Base-by-base conservation (phyloP, 768 basidiomycete genomes). In the Agaricus subrufescens region DNA sequence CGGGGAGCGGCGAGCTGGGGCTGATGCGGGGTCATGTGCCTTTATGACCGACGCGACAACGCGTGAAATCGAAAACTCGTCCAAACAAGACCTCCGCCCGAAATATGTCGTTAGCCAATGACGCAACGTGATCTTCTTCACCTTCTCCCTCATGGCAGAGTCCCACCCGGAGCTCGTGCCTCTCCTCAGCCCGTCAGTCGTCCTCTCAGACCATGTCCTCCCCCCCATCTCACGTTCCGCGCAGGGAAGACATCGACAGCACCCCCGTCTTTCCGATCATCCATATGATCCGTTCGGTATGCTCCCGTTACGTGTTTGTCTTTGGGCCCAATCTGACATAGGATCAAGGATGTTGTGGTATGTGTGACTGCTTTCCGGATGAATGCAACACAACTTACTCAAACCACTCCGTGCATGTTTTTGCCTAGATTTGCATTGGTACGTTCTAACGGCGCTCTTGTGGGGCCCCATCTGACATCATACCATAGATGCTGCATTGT, bases 211-310 rank as follows among this genome's bases (percentile, higher is more conserved):
- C 30, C 30, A 30, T 50, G 40, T 57, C 56, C 23, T n/a, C 37
- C 15, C 37, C 15, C 37, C 50, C 25, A 48, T 44, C 46, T 59
- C 15, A 47, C 49, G 39, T 44, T 39, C 43, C 50, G 38, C 52
- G 57, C 42, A 82, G 69, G 63, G 81, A 74, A 71, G 78, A 76
- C 69, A 78, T 83, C 46, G 82, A 83, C 38, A 63, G 69, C 42
- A 87, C 84, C 0, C 71, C 76, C 27, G 89, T 93, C 1, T 94
- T 89, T 67, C 91, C 92, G 5, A 72, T 91, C 50, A 89, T 95
- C 39, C 90, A 91, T 59, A 79, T 85, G 70, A 89, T 94, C 60
- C 73, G 86, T 70, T 69, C 72, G 50, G 87, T 87, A 58, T 51
- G 83, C 74, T 1, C 29, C 46, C 23, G 26, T 47, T 31, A 40